phyloP scores from a whole-genome alignment of 257 asterid genomes.

The Scutellaria minor region DNA sequence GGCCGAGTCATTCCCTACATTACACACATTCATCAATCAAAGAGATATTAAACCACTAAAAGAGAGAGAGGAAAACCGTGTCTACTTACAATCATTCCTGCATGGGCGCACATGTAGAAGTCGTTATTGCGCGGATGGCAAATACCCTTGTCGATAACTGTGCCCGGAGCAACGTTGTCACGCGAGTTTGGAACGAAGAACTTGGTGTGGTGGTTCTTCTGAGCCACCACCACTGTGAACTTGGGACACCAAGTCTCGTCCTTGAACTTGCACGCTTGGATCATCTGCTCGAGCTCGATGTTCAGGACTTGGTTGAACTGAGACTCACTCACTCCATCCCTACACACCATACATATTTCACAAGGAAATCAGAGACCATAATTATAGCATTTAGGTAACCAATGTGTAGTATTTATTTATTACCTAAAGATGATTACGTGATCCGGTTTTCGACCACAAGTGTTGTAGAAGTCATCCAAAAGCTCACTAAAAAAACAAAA shows the following conservation, averaged over 20 bases:
- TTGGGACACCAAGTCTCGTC: constrained; percentile 65
- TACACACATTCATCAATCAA: background rate
- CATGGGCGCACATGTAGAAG: constrained; percentile 84
- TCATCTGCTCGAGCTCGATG: constrained; percentile 68
- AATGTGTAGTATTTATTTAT: too few species aligned
- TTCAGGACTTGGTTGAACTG: constrained; percentile 79
- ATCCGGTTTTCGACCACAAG: constrained; percentile 54
- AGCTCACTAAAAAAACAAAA: constrained; percentile 40
- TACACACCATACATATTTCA: constrained; percentile 23
- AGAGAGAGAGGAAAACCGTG: background rate
- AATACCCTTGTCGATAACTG: constrained; percentile 64
- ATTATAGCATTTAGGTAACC: background rate
- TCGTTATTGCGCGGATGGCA: constrained; percentile 68
- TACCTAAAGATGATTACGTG: constrained; percentile 77
- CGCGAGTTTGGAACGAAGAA: constrained; percentile 56
- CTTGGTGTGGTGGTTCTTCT: constrained; percentile 76
- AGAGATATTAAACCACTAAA: too few species aligned
- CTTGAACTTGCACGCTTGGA: constrained; percentile 68
- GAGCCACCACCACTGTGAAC: constrained; percentile 66
- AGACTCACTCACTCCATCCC: constrained; percentile 83
- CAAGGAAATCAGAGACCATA: background rate
- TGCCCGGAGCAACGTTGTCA: constrained; percentile 80
- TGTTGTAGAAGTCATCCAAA: constrained; percentile 52
- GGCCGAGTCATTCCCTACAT: constrained; percentile 78
- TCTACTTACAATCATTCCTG: constrained; percentile 70